Conservation (phyloP, 441 rosid species). For the Arabidopsis lyrata region DNA sequence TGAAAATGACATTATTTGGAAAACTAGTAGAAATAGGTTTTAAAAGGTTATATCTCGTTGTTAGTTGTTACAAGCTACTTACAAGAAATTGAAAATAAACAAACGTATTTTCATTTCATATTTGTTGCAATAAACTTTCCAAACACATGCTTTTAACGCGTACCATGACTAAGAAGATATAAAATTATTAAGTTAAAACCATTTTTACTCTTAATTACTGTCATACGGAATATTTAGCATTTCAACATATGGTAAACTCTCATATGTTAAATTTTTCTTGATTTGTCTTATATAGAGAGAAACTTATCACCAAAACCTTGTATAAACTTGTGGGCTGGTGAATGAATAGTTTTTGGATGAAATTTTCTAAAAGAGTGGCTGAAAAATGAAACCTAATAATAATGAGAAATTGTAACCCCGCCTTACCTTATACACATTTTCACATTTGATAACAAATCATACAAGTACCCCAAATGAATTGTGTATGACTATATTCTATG, state of each 20-base stretch:
- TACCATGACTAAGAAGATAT: too few relatives aligned
- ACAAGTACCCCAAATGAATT: too few relatives aligned
- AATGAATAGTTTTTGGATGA: slow-evolving; percentile 7
- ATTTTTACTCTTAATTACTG: too few relatives aligned
- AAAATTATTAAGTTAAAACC: too few relatives aligned
- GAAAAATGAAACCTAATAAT: neutral
- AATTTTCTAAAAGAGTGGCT: slow-evolving; percentile 9
- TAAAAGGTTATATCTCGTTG: too few relatives aligned
- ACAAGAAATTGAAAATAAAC: too few relatives aligned
- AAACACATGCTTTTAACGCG: too few relatives aligned
- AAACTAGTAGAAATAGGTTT: neutral
- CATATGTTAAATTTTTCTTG: neutral
- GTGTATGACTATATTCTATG: neutral
- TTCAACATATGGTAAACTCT: neutral
- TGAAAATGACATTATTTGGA: too few relatives aligned
- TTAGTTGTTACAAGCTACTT: too few relatives aligned
- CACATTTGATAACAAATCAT: neutral
- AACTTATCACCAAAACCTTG: neutral
- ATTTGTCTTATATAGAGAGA: neutral
- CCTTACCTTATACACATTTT: neutral
- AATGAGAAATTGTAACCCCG: neutral
- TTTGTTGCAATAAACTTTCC: too few relatives aligned
- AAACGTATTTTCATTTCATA: too few relatives aligned
- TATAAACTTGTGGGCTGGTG: slow-evolving; percentile 33
- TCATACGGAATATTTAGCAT: too few relatives aligned